Evolutionary conservation across 768 basidiomycete genomes (phyloP).

Genomic region (Mycena pura): DNA sequence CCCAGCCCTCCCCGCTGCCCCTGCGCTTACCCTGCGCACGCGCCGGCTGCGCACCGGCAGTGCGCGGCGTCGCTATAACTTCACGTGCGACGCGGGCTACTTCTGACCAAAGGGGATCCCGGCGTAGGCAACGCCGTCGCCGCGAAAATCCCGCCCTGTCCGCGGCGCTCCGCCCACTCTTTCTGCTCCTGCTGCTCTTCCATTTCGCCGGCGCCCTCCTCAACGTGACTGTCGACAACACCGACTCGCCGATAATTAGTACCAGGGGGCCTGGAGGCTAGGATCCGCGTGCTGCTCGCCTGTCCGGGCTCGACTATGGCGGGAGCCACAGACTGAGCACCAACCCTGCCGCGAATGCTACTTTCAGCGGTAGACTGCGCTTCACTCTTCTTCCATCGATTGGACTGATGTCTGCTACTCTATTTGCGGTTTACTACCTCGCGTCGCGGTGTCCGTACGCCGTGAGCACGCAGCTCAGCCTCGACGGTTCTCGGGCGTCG

Average conservation of each 20-base stretch:
- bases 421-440: conserved; percentile 46
- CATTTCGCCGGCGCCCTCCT: conserved; percentile 10
- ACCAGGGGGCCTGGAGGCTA: conserved; percentile 11
- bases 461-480: conserved; percentile 46
- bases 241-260: conserved; percentile 1
- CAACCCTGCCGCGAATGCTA: conserved; percentile 40
- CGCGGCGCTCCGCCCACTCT: neutral
- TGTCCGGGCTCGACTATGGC: conserved; percentile 41
- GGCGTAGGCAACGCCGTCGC: too few species aligned
- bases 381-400: neutral
- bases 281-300: conserved; percentile 2
- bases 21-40: too few species aligned
- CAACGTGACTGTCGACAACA: conserved; percentile 24
- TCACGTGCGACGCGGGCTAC: too few species aligned
- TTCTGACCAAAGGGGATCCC: too few species aligned
- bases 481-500: conserved; percentile 41
- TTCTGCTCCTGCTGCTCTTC: neutral
- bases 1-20: too few species aligned
- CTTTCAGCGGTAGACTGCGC: conserved; percentile 45
- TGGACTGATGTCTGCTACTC: too few species aligned
- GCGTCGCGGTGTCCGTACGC: conserved; percentile 54
- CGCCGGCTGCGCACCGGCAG: too few species aligned
- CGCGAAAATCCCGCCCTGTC: too few species aligned
- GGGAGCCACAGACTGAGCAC: conserved; percentile 36
- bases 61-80: too few species aligned